Base-by-base conservation (phyloP, 2,329 filamentous ascomycete genomes). In the Paradendryphiella salina region DNA sequence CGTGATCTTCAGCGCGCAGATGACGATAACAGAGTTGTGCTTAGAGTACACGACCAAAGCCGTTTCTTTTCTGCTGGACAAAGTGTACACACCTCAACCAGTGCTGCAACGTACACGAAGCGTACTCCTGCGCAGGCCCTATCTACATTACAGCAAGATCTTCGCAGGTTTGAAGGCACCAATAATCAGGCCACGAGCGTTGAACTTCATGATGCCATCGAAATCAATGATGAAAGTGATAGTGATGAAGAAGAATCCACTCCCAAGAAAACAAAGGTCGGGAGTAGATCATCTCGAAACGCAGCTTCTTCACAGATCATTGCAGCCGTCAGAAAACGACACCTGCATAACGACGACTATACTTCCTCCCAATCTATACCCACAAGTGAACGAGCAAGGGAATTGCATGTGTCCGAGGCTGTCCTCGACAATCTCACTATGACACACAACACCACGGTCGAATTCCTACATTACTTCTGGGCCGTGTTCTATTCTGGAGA, bases 391-490 rank as follows among this genome's bases (percentile, higher is more conserved):
- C 65, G 68, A 40, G 66, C 66, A 34, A 60, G 64, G 15, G 66
- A 68, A 41, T 35, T 70, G 11, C 61, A 65, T 18, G 68, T 80
- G 0, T 71, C 70, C 10, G 67, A 73, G 46, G 45, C 72, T 2
- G 76, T 85, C 1, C 85, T 84, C 58, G 85, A 88, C 59, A 81
- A 81, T 14, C 67, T 89, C n/a, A 80, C 78, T 10, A 79, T 88
- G 47, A 96, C 93, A 0, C 91, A 97, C 70, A 92, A 92, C 45
- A 99, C 94, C 0, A 95, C 90, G 0, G 87, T 89, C 31, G 94
- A 99, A 68, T 99, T 97, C 66, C 78, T 99, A n/a, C 89, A 93
- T 64, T 95, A 97, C 72, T 99, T 99, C 77, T 99, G 93, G 93
- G 82, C 84, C 28, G 85, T 92, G 0, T 99, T 96, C 67, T 80